A percentile compares a stretch with the other conserved stretches of the same genome.
Evolutionary conservation across 768 basidiomycete species (phyloP).

Genomic region (Exidia glandulosa): DNA sequence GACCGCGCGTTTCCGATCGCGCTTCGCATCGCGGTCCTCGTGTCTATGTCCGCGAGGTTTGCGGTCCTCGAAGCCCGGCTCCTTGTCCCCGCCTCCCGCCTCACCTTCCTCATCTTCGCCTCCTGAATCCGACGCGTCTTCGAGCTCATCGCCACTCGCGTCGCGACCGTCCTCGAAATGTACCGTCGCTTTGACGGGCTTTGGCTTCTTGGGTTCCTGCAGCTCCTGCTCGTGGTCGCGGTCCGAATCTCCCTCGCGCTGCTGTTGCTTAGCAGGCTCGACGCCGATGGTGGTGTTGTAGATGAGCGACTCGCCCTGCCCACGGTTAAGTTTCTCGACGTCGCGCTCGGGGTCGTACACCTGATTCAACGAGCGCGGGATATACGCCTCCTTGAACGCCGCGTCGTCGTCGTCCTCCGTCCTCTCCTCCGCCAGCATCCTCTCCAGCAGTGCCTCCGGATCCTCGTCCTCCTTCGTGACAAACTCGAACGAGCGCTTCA

Average conservation of each 20-base stretch:
- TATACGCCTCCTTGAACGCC: slow-evolving; percentile 47
- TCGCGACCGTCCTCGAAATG: slow-evolving; percentile 15
- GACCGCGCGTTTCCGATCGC: slow-evolving; percentile 83
- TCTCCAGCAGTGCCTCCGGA: too few species aligned
- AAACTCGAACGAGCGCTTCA: slow-evolving; percentile 81
- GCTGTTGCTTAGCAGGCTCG: slow-evolving; percentile 18
- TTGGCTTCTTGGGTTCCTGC: not conserved
- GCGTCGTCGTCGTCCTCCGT: slow-evolving; percentile 11
- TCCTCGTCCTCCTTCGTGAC: slow-evolving; percentile 52
- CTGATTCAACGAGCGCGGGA: slow-evolving; percentile 85
- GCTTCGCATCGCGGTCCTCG: slow-evolving; percentile 86
- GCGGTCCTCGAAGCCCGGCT: slow-evolving; percentile 34
- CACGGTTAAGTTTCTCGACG: slow-evolving; percentile 59
- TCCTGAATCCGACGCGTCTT: slow-evolving; percentile 23
- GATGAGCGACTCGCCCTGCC: slow-evolving; percentile 65
- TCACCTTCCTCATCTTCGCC: slow-evolving; percentile 26
- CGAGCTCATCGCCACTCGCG: slow-evolving; percentile 17
- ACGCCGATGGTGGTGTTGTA: slow-evolving; percentile 83
- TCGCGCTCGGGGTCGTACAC: slow-evolving; percentile 94
- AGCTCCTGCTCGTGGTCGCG: not conserved
- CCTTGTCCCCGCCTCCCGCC: slow-evolving; percentile 25
- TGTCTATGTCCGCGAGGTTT: slow-evolving; percentile 78
- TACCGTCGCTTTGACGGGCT: not conserved
- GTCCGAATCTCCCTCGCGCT: slow-evolving; percentile 1
- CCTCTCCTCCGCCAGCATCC: slow-evolving; percentile 20